phyloP scores from a whole-genome alignment of 306 rosid genomes.

The Oxytropis ochrocephala region DNA sequence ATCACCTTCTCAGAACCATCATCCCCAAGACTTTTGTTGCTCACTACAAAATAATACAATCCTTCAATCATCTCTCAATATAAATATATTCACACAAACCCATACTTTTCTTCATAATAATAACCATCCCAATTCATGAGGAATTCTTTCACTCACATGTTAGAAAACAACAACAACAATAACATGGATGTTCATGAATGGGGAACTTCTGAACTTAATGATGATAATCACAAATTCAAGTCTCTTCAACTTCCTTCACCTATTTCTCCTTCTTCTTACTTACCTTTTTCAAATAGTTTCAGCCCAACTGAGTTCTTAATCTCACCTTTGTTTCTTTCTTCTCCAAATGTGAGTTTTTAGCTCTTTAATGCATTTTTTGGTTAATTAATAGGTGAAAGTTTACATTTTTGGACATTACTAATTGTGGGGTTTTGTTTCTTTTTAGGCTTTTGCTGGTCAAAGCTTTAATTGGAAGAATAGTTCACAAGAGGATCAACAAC shows the following conservation, averaged over 20 bases:
- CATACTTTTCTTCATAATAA: neutral
- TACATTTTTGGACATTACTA: neutral
- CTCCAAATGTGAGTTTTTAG: slow-evolving; percentile 49
- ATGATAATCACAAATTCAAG: slow-evolving; percentile 42
- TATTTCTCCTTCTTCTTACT: slow-evolving; percentile 55
- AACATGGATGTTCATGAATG: slow-evolving; percentile 32
- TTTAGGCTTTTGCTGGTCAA: slow-evolving; percentile 48
- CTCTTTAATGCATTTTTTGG: neutral
- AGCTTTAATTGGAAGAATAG: slow-evolving; percentile 40
- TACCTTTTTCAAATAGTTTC: slow-evolving; percentile 33
- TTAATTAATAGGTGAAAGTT: neutral
- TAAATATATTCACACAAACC: slow-evolving; percentile 14
- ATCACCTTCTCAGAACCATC: slow-evolving; percentile 50
- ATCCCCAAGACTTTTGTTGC: slow-evolving; percentile 27
- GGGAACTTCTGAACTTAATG: slow-evolving; percentile 34
- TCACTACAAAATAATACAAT: neutral
- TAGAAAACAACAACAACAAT: slow-evolving; percentile 22
- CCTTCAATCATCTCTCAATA: neutral
- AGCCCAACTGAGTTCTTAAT: slow-evolving; percentile 58
- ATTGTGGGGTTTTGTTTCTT: slow-evolving; percentile 11
- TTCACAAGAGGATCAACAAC: slow-evolving; percentile 29
- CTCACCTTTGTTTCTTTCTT: slow-evolving; percentile 50
- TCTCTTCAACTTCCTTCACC: slow-evolving; percentile 53
- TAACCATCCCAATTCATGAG: slow-evolving; percentile 12
- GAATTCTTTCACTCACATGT: slow-evolving; percentile 43